phyloP scores from a whole-genome alignment of 176 grass and related monocot species.

The Eleusine indica region DNA sequence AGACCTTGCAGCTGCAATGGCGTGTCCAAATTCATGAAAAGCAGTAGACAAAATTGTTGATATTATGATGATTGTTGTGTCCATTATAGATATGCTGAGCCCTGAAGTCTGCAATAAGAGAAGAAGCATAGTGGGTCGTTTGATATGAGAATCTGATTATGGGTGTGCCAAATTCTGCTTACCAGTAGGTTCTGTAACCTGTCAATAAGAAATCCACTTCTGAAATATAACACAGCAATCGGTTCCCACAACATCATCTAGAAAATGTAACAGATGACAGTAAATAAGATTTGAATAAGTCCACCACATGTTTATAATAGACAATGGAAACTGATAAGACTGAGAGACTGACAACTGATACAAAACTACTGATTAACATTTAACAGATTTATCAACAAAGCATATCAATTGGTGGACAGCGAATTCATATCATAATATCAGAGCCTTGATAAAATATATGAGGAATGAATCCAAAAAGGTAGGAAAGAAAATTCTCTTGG shows the following conservation, averaged over 20 bases:
- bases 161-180: slow-evolving; percentile 37
- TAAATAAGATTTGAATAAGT: background rate
- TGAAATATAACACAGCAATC: slow-evolving; percentile 46
- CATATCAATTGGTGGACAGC: slow-evolving; percentile 8
- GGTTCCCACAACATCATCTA: slow-evolving; percentile 75
- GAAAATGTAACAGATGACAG: slow-evolving; percentile 35
- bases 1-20: slow-evolving; percentile 88
- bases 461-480: slow-evolving; percentile 12
- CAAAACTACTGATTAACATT: slow-evolving; percentile 30
- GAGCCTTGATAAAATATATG: slow-evolving; percentile 12
- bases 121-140: slow-evolving; percentile 32
- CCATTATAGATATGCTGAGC: slow-evolving; percentile 62
- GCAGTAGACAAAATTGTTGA: slow-evolving; percentile 83
- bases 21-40: slow-evolving; percentile 97
- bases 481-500: slow-evolving; percentile 10
- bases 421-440: slow-evolving; percentile 15
- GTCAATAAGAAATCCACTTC: slow-evolving; percentile 34
- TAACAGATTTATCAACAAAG: slow-evolving; percentile 26
- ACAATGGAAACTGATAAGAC: background rate
- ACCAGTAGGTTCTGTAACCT: slow-evolving; percentile 65
- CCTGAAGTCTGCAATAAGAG: slow-evolving; percentile 55
- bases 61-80: slow-evolving; percentile 54
- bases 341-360: slow-evolving; percentile 10
- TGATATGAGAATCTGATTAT: slow-evolving; percentile 34
- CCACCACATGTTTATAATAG: background rate